Evolutionary conservation across 306 rosid species (phyloP).

Genomic region (Pterocarpus macrocarpus): DNA sequence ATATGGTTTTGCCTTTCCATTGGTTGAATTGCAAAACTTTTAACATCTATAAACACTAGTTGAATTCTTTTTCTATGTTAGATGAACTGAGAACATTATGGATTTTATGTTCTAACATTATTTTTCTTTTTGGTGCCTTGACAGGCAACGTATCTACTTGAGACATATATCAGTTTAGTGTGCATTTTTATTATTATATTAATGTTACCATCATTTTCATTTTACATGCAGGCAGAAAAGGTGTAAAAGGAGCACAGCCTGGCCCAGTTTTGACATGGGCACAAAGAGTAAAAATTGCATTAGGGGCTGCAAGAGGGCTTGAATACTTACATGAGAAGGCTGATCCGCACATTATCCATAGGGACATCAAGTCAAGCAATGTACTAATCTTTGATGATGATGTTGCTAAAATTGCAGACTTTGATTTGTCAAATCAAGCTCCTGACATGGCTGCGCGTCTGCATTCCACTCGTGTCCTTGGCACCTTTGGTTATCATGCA

Average conservation of each 20-base stretch:
- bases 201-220: conserved; percentile 23
- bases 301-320: conserved; percentile 96
- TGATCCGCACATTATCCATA: conserved; percentile 83
- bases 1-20: conserved; percentile 40
- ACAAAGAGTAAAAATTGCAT: conserved; percentile 94
- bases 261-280: conserved; percentile 96
- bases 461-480: conserved; percentile 96
- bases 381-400: conserved; percentile 89
- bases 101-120: conserved; percentile 7
- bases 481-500: conserved; percentile 97
- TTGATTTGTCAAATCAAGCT: conserved; percentile 97
- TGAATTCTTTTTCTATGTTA: neutral
- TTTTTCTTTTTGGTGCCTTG: conserved; percentile 18
- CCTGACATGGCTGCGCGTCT: conserved; percentile 99
- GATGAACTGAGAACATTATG: conserved; percentile 41
- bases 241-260: conserved; percentile 96
- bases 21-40: conserved; percentile 29
- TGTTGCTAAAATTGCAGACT: conserved; percentile 93
- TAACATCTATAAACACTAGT: neutral
- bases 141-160: conserved; percentile 6
- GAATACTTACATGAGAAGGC: conserved; percentile 94
- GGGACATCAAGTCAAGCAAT: conserved; percentile 97
- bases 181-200: neutral
- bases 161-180: conserved; percentile 30
- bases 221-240: conserved; percentile 82